A percentile compares a stretch with the other conserved stretches of the same genome.
Evolutionary conservation across 345 rosid genomes (phyloP).

Genomic region (Geranium rotundifolium): DNA sequence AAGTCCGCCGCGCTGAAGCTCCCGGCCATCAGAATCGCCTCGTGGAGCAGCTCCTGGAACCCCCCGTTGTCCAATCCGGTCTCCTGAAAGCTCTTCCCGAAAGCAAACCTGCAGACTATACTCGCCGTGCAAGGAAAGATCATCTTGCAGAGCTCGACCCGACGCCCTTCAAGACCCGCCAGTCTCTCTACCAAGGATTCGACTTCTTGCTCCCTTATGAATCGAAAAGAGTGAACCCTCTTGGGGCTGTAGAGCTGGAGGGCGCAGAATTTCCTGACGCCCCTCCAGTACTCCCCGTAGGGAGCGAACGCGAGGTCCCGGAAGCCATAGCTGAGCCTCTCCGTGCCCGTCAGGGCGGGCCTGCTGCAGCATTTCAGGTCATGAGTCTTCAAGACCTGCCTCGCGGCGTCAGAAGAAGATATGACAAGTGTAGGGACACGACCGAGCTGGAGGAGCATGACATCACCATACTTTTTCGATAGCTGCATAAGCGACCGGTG

Average conservation of each 20-base stretch:
- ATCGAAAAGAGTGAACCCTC: conserved; percentile 27
- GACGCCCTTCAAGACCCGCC: too few species aligned
- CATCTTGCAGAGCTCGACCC: conserved; percentile 18
- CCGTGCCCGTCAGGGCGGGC: too few species aligned
- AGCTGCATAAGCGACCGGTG: conserved; percentile 23
- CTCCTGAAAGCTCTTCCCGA: conserved; percentile 23
- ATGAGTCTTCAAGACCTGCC: too few species aligned
- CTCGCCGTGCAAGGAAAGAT: not conserved
- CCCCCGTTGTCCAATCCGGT: conserved; percentile 27
- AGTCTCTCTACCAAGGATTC: not conserved
- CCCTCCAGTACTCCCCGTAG: conserved; percentile 34
- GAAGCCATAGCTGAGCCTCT: conserved; percentile 19
- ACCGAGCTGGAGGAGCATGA: conserved; percentile 5
- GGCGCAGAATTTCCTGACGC: conserved; percentile 26
- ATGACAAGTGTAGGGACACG: too few species aligned
- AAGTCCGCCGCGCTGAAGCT: conserved; percentile 26
- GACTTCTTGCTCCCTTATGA: conserved; percentile 31
- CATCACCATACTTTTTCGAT: conserved; percentile 25
- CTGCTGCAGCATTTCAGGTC: too few species aligned
- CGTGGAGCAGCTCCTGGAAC: conserved; percentile 43
- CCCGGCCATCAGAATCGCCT: conserved; percentile 25
- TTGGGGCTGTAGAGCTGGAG: conserved; percentile 27
- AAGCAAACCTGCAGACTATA: conserved; percentile 7
- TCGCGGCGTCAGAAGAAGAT: too few species aligned
- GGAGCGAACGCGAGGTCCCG: conserved; percentile 29